A percentile compares a stretch with the other conserved stretches of the same genome.
These are phyloP conservation scores for Digitaria exilis DNA, from an alignment of 202 grass and related monocot species.

Conservation along the genomic window DNA sequence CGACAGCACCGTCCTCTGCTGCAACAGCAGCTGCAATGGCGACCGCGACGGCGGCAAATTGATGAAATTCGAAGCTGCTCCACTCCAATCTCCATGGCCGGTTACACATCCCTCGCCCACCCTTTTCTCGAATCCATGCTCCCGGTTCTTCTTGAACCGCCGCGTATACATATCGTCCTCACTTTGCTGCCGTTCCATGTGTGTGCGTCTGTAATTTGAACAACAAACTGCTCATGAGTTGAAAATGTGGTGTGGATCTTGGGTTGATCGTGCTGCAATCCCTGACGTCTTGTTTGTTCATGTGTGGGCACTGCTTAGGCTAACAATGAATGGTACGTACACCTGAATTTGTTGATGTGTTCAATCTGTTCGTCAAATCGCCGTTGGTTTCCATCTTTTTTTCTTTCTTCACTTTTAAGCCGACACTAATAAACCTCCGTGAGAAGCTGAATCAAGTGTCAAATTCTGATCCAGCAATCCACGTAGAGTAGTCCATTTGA, in stretches of 20 bases:
- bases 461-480: not conserved
- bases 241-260: slow-evolving; percentile 38
- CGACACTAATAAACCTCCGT: not conserved
- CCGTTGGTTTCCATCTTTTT: not conserved
- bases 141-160: not conserved
- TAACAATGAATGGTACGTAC: slow-evolving; percentile 1
- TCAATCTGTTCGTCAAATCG: not conserved
- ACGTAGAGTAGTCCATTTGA: not conserved
- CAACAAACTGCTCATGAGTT: slow-evolving; percentile 34
- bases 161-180: slow-evolving; percentile 28
- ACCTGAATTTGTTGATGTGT: slow-evolving; percentile 1
- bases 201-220: slow-evolving; percentile 33
- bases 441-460: no score
- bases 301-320: slow-evolving; percentile 2
- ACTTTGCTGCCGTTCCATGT: not conserved
- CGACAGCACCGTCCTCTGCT: slow-evolving; percentile 22
- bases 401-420: not conserved
- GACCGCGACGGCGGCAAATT: slow-evolving; percentile 6
- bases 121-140: not conserved
- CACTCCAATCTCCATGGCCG: no score
- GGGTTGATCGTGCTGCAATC: slow-evolving; percentile 1
- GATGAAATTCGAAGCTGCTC: not conserved
- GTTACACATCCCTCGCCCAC: not conserved
- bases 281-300: not conserved
- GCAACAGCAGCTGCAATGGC: not conserved